Evolutionary conservation across 257 asterid species (phyloP), one percentile per base, ranked within the genome.

Genomic region (Gardenia jasminoides): DNA sequence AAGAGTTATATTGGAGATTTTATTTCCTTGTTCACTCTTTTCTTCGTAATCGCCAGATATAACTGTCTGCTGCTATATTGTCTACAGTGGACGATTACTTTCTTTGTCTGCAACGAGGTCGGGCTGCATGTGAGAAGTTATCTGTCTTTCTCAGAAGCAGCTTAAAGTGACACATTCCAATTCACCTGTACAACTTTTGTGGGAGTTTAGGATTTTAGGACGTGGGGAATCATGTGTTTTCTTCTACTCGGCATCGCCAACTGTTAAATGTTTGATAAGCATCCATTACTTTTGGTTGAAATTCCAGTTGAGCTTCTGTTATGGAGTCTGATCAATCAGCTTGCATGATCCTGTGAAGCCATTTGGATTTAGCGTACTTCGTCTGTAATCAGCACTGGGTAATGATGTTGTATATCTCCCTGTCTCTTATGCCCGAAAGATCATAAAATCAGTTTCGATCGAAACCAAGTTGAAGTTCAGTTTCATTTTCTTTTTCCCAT

Each of bases 131-230:
- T 30, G 78, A 81, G 48, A 89, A 97, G 22, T 75, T 95, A 26
- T 88, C 97, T 28, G 92, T 78, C 56, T 92, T 93, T 85, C 91
- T 95, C 64, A 85, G 91, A 81, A 93, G 85, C 94, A 93, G 91
- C 85, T 87, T 92, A 82, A 87, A 87, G 73, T 72, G 81, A 80
- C 83, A 85, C 75, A 67, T 82, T 78, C 76, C 78, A 22, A 84
- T 72, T 68, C 84, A 85, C 79, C 41, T 83, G 82, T 54, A 74
- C 68, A 58, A 50, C 24, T 31, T 10, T n/a, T 39, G 47, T 46
- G 30, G 47, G 19, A 48, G 20, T 13, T 26, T 10, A 62, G 85
- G 54, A 68, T 58, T 41, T 78, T 28, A 36, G 46, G 46, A 43
- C 13, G 48, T 39, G 12, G 75, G 6, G 8, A 50, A 62, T 50